These are phyloP conservation scores for Fusarium paranaense DNA, from an alignment of 2,329 filamentous ascomycete species.

Conservation along the genomic window DNA sequence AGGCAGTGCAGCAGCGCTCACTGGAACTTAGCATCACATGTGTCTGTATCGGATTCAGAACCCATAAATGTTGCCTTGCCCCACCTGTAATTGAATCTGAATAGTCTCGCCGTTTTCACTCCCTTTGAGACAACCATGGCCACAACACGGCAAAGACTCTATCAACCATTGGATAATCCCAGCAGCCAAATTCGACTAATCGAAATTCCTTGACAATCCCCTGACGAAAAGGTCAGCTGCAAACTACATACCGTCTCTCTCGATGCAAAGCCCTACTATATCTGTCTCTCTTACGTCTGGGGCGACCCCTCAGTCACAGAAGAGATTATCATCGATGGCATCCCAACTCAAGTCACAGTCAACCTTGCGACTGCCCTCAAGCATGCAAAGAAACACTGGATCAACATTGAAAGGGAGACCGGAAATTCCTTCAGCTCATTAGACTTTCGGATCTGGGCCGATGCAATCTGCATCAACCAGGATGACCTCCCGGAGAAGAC, in stretches of 20 bases:
- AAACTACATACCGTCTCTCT: not conserved
- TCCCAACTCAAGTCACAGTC: not conserved
- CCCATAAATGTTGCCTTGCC: not conserved
- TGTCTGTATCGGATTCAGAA: not conserved
- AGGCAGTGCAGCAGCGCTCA: not conserved
- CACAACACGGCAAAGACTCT: not conserved
- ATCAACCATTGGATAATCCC: not conserved
- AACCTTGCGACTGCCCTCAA: not conserved
- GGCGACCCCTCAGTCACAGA: not conserved
- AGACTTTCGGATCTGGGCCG: not conserved
- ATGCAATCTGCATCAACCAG: not conserved
- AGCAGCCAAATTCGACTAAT: not conserved
- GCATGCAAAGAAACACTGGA: not conserved
- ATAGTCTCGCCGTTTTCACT: not conserved
- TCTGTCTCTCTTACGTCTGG: not conserved
- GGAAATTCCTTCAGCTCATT: not conserved
- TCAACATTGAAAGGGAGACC: not conserved
- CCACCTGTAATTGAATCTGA: not conserved
- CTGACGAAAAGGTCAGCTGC: not conserved
- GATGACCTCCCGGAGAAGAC: not conserved
- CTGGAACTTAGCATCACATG: not conserved
- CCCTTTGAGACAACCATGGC: not conserved
- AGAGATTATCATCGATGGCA: not conserved
- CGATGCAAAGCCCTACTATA: not conserved
- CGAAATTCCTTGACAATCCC: not conserved